Conservation (phyloP, 2,329 filamentous ascomycete genomes). For the Pseudopyrenochaeta lycopersici region DNA sequence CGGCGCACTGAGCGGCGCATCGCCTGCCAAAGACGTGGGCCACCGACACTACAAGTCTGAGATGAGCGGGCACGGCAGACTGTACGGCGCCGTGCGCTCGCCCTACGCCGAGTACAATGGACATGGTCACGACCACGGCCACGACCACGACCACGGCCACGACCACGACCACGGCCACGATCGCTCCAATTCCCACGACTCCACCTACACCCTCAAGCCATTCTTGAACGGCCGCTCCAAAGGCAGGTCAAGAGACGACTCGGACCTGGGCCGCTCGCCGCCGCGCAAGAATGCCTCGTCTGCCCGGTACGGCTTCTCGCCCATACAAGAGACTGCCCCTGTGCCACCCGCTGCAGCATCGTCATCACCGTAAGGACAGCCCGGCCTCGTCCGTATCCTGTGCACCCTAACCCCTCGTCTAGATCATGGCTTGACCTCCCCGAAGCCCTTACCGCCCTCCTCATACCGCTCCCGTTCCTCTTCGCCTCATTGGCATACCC, state of each 20-base stretch:
- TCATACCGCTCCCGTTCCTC: conserved; percentile 60
- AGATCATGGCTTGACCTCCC: conserved; percentile 50
- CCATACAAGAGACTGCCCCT: conserved; percentile 43
- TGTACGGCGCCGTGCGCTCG: conserved; percentile 40
- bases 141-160: conserved; percentile 33
- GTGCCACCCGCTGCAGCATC: conserved; percentile 13
- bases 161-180: conserved; percentile 25
- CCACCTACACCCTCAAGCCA: conserved; percentile 40
- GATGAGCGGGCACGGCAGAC: conserved; percentile 47
- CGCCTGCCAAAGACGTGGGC: conserved; percentile 32
- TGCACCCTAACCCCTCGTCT: conserved; percentile 4
- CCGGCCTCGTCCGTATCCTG: not conserved
- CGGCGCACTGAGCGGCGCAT: conserved; percentile 23
- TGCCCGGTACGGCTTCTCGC: conserved; percentile 42
- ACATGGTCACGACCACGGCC: conserved; percentile 29
- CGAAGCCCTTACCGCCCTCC: conserved; percentile 60
- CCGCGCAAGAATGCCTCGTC: conserved; percentile 26
- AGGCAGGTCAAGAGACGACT: conserved; percentile 55
- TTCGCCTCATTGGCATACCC: conserved; percentile 58
- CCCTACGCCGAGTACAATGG: conserved; percentile 38
- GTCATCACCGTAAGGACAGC: conserved; percentile 33
- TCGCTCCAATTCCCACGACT: conserved; percentile 37
- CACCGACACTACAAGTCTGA: conserved; percentile 45
- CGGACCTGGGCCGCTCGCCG: conserved; percentile 54
- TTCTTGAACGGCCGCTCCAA: conserved; percentile 38